phyloP scores from a whole-genome alignment of 169 alveolate genomes.

The Babesia bovis region DNA sequence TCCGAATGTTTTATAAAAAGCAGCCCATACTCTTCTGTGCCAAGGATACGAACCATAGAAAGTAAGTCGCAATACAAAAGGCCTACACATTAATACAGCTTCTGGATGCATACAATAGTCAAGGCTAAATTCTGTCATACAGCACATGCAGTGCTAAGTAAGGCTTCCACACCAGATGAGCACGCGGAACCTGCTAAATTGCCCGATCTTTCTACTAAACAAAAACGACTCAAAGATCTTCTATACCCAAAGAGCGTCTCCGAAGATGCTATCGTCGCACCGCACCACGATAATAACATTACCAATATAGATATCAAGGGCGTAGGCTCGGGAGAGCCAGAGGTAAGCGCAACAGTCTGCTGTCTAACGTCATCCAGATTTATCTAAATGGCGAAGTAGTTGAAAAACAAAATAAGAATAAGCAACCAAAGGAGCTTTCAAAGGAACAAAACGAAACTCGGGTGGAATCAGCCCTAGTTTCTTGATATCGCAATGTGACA shows the following conservation, averaged over 20 bases:
- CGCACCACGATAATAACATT: conserved; percentile 26
- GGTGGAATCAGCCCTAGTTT: not conserved
- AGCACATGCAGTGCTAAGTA: conserved; percentile 46
- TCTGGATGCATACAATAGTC: conserved; percentile 50
- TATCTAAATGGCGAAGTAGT: conserved; percentile 50
- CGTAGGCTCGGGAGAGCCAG: conserved; percentile 48
- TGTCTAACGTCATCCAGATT: not conserved
- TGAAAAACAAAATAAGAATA: not conserved
- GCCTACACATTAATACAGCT: not conserved
- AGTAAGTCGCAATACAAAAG: conserved; percentile 12
- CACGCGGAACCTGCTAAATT: conserved; percentile 23
- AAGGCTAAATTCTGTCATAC: conserved; percentile 60
- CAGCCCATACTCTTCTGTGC: conserved; percentile 60
- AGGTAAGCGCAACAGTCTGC: conserved; percentile 15
- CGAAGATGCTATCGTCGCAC: conserved; percentile 19
- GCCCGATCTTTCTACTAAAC: conserved; percentile 45
- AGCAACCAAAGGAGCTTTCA: not conserved
- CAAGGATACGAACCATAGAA: conserved; percentile 41
- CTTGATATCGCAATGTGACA: conserved; percentile 1
- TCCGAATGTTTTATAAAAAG: conserved; percentile 45
- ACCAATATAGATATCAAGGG: conserved; percentile 58
- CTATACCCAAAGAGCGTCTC: conserved; percentile 6
- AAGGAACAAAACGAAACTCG: conserved; percentile 9
- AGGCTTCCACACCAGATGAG: conserved; percentile 13
- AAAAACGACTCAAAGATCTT: conserved; percentile 30